A percentile compares a stretch with the other conserved stretches of the same genome.
Evolutionary conservation across 352 stramenopile genomes (phyloP).

Genomic region (Phytophthora cactorum): DNA sequence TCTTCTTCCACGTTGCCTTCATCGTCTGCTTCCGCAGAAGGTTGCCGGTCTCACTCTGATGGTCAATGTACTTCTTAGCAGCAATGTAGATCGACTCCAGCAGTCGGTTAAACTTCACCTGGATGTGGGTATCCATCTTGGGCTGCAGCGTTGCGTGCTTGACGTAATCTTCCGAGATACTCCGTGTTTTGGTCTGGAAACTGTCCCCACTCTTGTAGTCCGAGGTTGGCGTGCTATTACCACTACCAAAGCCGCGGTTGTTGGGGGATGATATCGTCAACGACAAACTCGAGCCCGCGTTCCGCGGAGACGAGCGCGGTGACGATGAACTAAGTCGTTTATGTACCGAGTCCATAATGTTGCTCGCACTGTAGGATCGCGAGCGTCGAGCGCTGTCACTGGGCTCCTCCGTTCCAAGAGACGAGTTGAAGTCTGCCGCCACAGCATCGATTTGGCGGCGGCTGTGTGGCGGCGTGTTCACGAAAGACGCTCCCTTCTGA

Average conservation of each 20-base stretch:
- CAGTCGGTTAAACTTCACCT: conserved; percentile 81
- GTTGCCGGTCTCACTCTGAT: conserved; percentile 66
- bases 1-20: conserved; percentile 91
- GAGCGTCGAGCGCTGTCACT: conserved; percentile 59
- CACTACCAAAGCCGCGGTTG: conserved; percentile 63
- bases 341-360: conserved; percentile 82
- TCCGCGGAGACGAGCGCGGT: conserved; percentile 63
- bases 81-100: conserved; percentile 88
- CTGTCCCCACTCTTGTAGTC: conserved; percentile 66
- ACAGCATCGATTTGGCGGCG: conserved; percentile 89
- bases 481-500: conserved; percentile 83
- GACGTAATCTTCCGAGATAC: conserved; percentile 81
- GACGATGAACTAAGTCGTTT: conserved; percentile 82
- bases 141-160: conserved; percentile 62
- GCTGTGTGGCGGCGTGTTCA: conserved; percentile 88
- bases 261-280: conserved; percentile 85
- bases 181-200: conserved; percentile 64
- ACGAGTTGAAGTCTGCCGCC: conserved; percentile 87
- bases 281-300: conserved; percentile 48
- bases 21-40: conserved; percentile 68
- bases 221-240: conserved; percentile 70
- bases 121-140: conserved; percentile 89
- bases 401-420: conserved; percentile 70
- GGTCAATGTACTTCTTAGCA: conserved; percentile 87
- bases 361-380: conserved; percentile 85